Evolutionary conservation across 225 moss, liverwort and hornwort species (phyloP), one percentile per base, ranked within the genome.

Genomic region (Marchantia polymorpha): DNA sequence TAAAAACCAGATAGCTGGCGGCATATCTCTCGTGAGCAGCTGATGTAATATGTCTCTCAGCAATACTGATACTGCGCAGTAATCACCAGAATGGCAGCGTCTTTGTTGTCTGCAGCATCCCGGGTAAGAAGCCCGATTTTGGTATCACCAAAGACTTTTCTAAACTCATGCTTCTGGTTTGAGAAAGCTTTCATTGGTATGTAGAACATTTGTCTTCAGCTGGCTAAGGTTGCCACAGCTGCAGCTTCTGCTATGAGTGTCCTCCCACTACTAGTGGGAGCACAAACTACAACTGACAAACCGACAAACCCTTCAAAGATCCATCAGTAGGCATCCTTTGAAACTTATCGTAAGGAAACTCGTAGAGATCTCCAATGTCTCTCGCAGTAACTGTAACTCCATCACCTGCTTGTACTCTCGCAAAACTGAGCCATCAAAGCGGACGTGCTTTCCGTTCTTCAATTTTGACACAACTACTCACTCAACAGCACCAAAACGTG

Each of bases 1-100:
- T 97, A 99, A 94, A 82, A 99, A 99, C 93, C 97, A 99, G 82
- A 99, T 99, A 30, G 94, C 93, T 52, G 93, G 97, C 79, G 94
- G 90, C 94, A 99, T 91, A 77, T 91, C 91, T 67, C 88, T 89
- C 12, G 82, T 89, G 71, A 87, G 82, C 84, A 99, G 84, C 91
- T 99, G 94, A 52, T 83, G 81, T 60, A 97, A 77, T 22, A 94
- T 97, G 79, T 93, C 92, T 77, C 87, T 88, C 51, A 95, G 86
- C 95, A n/a, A n/a, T n/a, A n/a, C n/a, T n/a, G n/a, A 95, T 95
- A 79, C 93, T 95, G 30, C 94, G 87, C 66, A 95, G 95, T 95
- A 93, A 95, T 95, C 72, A 95, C 91, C 82, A 95, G 84, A 69
- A 95, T 86, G 64, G 95, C 93, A 85, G 95, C 95, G 3, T 95